Percentiles rank a stretch among this genome's conserved stretches.
phyloP scores from a whole-genome alignment of 352 stramenopile species.

The Nothophytophthora sp. region DNA sequence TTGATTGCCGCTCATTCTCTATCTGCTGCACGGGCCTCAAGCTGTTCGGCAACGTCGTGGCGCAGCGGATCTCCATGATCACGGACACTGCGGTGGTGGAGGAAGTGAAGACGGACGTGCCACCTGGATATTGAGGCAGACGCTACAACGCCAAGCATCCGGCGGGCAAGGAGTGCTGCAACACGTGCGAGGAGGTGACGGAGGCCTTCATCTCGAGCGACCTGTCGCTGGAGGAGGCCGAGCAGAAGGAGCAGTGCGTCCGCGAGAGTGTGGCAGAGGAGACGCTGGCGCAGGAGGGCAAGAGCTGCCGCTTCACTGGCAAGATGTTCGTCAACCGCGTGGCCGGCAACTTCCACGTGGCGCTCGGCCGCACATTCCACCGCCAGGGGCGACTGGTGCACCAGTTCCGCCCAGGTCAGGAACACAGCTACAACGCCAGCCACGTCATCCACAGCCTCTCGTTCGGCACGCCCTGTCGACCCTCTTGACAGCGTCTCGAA shows the following conservation, averaged over 20 bases:
- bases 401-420: constrained; percentile 80
- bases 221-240: constrained; percentile 71
- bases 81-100: constrained; percentile 24
- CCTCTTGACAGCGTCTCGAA: constrained; percentile 64
- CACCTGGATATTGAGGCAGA: constrained; percentile 93
- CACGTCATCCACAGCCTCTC: constrained; percentile 80
- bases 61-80: constrained; percentile 45
- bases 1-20: too few relatives aligned
- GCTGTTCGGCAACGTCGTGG: constrained; percentile 75
- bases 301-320: constrained; percentile 77
- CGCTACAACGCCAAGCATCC: constrained; percentile 92
- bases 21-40: too few relatives aligned
- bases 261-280: constrained; percentile 67
- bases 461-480: constrained; percentile 54
- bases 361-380: constrained; percentile 82
- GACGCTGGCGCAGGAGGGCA: constrained; percentile 70
- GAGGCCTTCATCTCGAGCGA: constrained; percentile 81
- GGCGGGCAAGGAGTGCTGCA: constrained; percentile 72
- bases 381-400: constrained; percentile 77
- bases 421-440: constrained; percentile 79
- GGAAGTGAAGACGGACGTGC: constrained; percentile 46
- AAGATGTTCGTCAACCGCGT: constrained; percentile 88
- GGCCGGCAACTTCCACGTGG: constrained; percentile 86
- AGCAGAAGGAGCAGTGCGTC: constrained; percentile 79
- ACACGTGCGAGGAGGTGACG: constrained; percentile 84